Evolutionary conservation across 2,329 filamentous ascomycete species (phyloP), one percentile per base, ranked within the genome.

Genomic region (Cadophora sp.): DNA sequence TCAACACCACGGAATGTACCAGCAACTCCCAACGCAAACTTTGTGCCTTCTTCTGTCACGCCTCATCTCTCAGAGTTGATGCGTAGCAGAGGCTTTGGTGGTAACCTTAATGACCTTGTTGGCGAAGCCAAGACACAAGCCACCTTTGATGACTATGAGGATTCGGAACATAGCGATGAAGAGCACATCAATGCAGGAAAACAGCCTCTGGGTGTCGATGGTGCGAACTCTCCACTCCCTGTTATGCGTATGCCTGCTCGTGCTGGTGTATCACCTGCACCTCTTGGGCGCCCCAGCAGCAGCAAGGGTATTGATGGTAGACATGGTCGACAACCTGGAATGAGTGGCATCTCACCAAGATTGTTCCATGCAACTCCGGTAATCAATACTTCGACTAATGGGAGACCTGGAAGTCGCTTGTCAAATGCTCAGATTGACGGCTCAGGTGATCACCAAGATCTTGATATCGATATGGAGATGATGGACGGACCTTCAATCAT

Each of bases 21-120:
- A 64, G 62, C 76, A 36, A 72, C 77, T 56, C 69, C 78, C 60
- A 73, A 74, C 66, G 66, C 53, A 65, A 69, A 61, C 48, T 87
- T 89, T 73, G 80, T 83, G 64, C 83, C 83, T 60, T 87, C 88
- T 13, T 77, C 84, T 7, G 84, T 87, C 41, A 86, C 87, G 18
- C 91, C 91, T 16, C 84, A 91, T 78, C 82, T 94, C 22, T 92
- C 91, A 36, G 84, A 84, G 48, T 78, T 92, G 56, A 82, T 93
- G 79, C 82, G 87, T 72, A 84, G 81, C 69, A 85, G 83, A 75
- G 89, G 89, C 41, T 85, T 91, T 72, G 80, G 81, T 67, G 83
- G 88, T 61, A 85, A 92, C 73, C 82, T 86, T 73, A 90, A 81
- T 65, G 87, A 85, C 79, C 84, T 84, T 71, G 88, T 90, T 59